Percentiles rank a stretch among this genome's conserved stretches.
Conservation (phyloP, 495 filamentous ascomycete genomes). For the Penicillium argentinense region DNA sequence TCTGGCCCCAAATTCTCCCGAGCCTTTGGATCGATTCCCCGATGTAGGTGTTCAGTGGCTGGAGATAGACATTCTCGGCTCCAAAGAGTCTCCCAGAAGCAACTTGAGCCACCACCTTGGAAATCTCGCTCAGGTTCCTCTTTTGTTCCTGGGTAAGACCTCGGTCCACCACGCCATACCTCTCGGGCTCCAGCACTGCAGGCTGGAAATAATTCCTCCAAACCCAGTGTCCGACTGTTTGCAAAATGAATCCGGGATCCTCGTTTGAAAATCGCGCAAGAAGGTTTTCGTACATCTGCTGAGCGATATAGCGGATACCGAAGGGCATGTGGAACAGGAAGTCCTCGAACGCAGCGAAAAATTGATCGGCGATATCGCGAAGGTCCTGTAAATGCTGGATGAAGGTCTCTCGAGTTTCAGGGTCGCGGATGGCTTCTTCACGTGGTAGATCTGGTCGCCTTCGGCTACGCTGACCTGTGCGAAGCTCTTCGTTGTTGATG, state of each 20-base stretch:
- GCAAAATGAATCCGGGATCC: constrained; percentile 72
- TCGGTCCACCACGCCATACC: constrained; percentile 84
- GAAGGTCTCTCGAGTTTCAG: constrained; percentile 86
- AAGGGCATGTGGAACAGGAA: constrained; percentile 86
- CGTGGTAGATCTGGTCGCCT: constrained; percentile 78
- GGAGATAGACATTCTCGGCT: constrained; percentile 91
- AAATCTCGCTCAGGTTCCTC: constrained; percentile 85
- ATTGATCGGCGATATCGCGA: constrained; percentile 87
- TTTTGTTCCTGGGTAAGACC: constrained; percentile 87
- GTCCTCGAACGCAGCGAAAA: constrained; percentile 78
- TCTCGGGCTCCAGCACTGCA: constrained; percentile 81
- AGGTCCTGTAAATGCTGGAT: constrained; percentile 92
- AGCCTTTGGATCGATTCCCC: constrained; percentile 81
- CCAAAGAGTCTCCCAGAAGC: constrained; percentile 84
- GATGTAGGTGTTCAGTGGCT: constrained; percentile 89
- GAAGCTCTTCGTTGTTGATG: constrained; percentile 95
- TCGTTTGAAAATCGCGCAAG: constrained; percentile 76
- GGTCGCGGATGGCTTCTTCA: constrained; percentile 90
- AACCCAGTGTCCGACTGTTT: constrained; percentile 83
- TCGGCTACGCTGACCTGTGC: constrained; percentile 79
- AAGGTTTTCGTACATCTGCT: constrained; percentile 80
- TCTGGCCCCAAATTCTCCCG: constrained; percentile 67
- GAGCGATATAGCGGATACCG: constrained; percentile 84
- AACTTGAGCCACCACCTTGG: constrained; percentile 87
- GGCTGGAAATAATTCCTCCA: constrained; percentile 95